phyloP scores from a whole-genome alignment of 75 land plant species.

The Pinus albicaulis region DNA sequence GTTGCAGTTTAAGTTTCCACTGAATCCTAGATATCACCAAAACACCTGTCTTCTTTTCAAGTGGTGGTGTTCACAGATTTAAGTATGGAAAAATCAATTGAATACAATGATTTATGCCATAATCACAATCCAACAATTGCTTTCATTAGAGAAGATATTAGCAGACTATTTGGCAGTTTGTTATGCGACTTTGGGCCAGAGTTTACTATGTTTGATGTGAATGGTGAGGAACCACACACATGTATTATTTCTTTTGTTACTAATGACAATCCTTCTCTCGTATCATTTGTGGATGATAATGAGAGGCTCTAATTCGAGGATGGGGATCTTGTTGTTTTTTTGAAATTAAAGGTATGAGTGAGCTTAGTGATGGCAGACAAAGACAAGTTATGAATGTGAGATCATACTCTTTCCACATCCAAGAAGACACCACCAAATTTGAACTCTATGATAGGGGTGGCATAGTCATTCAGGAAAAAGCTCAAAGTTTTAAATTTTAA shows the following conservation, averaged over 20 bases:
- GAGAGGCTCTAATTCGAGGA: constrained; percentile 93
- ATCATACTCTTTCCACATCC: constrained; percentile 78
- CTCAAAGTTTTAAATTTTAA: too few species aligned
- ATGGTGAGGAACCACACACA: constrained; percentile 94
- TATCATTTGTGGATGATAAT: constrained; percentile 84
- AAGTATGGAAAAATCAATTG: constrained; percentile 56
- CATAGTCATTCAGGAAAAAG: too few species aligned
- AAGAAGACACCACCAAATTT: constrained; percentile 84
- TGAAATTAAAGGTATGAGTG: constrained; percentile 86
- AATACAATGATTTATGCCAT: constrained; percentile 74
- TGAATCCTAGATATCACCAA: constrained; percentile 27
- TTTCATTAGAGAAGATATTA: constrained; percentile 79
- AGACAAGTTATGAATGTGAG: constrained; percentile 68
- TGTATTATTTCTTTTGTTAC: constrained; percentile 88
- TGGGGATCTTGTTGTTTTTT: constrained; percentile 90
- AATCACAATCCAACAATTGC: constrained; percentile 76
- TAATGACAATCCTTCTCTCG: constrained; percentile 80
- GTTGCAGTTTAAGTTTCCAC: constrained; percentile 45
- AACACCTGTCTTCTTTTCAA: constrained; percentile 57
- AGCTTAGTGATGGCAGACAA: constrained; percentile 92
- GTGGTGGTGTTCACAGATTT: constrained; percentile 77
- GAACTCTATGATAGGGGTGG: constrained; percentile 54
- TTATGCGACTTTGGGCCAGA: constrained; percentile 97
- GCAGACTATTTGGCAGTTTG: constrained; percentile 84
- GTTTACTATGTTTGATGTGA: constrained; percentile 84